These are phyloP conservation scores for Naganishia antarctica DNA, from an alignment of 768 basidiomycete species.

Conservation along the genomic window DNA sequence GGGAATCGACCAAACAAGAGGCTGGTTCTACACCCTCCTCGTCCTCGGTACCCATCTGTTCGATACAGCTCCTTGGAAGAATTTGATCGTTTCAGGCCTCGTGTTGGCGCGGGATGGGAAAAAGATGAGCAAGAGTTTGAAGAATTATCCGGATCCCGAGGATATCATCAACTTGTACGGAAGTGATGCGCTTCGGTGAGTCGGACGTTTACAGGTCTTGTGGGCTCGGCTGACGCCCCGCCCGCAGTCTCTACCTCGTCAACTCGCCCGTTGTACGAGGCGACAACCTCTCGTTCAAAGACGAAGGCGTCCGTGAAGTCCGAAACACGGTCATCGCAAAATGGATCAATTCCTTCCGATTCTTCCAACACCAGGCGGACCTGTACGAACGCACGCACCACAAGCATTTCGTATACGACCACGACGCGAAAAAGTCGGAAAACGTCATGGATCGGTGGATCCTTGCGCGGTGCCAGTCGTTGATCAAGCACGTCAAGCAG, in stretches of 20 bases:
- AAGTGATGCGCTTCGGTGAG: constrained; percentile 84
- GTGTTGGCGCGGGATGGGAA: constrained; percentile 95
- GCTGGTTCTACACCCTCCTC: constrained; percentile 98
- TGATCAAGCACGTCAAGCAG: constrained; percentile 81
- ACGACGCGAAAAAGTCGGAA: constrained; percentile 71
- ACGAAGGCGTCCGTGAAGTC: constrained; percentile 95
- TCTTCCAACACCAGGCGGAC: constrained; percentile 92
- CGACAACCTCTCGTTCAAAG: constrained; percentile 94
- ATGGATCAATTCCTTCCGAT: constrained; percentile 98
- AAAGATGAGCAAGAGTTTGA: constrained; percentile 98
- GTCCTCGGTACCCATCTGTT: constrained; percentile 95
- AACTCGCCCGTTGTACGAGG: constrained; percentile 98
- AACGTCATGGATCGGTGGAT: constrained; percentile 99
- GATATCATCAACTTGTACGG: constrained; percentile 84
- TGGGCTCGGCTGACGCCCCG: background rate
- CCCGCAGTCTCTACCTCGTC: constrained; percentile 83
- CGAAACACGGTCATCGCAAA: constrained; percentile 92
- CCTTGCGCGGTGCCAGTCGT: constrained; percentile 92
- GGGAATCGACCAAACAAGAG: constrained; percentile 97
- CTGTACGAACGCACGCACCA: constrained; percentile 75
- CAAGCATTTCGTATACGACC: constrained; percentile 75
- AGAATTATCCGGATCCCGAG: constrained; percentile 95
- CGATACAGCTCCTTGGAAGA: constrained; percentile 92
- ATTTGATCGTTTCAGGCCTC: constrained; percentile 90
- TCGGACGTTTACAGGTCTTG: background rate